Base-by-base conservation (phyloP, 495 filamentous ascomycete species). In the Penicillium antarcticum region DNA sequence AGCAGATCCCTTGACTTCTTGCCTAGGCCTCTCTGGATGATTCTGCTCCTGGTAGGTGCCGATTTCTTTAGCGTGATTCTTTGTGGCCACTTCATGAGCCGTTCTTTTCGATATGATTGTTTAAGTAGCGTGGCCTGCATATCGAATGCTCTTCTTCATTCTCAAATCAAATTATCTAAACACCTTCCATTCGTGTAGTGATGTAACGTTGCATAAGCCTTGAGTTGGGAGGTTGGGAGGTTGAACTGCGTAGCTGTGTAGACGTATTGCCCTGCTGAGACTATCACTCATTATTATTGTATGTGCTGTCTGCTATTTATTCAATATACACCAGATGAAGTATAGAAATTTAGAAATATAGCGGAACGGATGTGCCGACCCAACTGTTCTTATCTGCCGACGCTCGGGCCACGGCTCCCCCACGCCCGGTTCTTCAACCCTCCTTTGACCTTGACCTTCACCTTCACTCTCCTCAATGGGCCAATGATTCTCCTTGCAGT, bases 31-130 rank as follows among this genome's bases (percentile, higher is more conserved):
- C 34, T 53, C 61, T 58, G 66, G 63, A 69, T 62, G 60, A 63
- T 55, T 63, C 65, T 73, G 57, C 69, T 64, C 60, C 57, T 71
- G 68, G 70, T 75, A 75, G 71, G 69, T 74, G 71, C 62, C 62
- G 55, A 54, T 60, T 50, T 46, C 62, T 54, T 57, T 54, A 54
- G 55, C 56, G 58, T 56, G 57, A 52, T 60, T 56, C 29, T 48
- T 41, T 23, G 18, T 37, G 55, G 48, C 54, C 52, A 60, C 52
- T 54, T 44, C 48, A 35, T 51, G 37, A 18, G 66, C 56, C 64
- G 23, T 61, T 43, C 66, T 58, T 66, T 56, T 29, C 26, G 26
- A 29, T 29, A 29, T 29, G 26, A 29, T 29, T 29, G 26, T 29
- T 29, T 10, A 7, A 69, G 63, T 61, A 55, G 45, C 48, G 23